These are phyloP conservation scores for Linum usitatissimum DNA, from an alignment of 345 rosid species.

Conservation along the genomic window DNA sequence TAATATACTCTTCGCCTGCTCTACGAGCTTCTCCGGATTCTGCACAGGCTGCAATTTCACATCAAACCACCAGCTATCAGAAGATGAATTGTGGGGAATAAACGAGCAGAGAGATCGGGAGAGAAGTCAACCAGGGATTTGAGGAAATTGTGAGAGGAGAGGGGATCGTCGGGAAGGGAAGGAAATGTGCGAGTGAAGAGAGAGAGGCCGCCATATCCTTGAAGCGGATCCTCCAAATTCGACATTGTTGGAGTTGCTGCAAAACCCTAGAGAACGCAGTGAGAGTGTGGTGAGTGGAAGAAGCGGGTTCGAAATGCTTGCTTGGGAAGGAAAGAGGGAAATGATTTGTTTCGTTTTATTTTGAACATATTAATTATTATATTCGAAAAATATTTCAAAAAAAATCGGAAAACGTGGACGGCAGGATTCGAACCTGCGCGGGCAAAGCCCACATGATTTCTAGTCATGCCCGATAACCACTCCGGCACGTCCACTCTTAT, in stretches of 20 bases:
- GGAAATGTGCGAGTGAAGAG: slow-evolving; percentile 54
- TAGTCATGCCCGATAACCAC: slow-evolving; percentile 82
- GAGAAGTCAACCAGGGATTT: slow-evolving; percentile 35
- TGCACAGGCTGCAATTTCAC: slow-evolving; percentile 34
- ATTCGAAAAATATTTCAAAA: too few species aligned
- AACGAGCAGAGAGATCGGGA: neutral
- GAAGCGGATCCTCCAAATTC: slow-evolving; percentile 39
- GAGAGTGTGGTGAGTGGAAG: neutral
- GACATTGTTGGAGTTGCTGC: slow-evolving; percentile 8
- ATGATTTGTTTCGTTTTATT: neutral
- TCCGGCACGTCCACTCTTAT: slow-evolving; percentile 44
- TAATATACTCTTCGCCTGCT: slow-evolving; percentile 36
- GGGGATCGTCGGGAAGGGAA: slow-evolving; percentile 34
- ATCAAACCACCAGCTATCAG: neutral
- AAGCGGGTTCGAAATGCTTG: slow-evolving; percentile 17
- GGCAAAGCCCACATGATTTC: slow-evolving; percentile 88
- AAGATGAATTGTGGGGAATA: neutral
- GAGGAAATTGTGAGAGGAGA: slow-evolving; percentile 42
- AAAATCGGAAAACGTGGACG: slow-evolving; percentile 23
- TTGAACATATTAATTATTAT: too few species aligned
- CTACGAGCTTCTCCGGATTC: slow-evolving; percentile 35
- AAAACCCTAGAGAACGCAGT: neutral
- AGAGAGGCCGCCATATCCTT: slow-evolving; percentile 38
- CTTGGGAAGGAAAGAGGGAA: slow-evolving; percentile 14
- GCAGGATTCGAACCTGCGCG: slow-evolving; percentile 90